Evolutionary conservation across 2,329 filamentous ascomycete genomes (phyloP).

Genomic region (Fusarium dimerum): DNA sequence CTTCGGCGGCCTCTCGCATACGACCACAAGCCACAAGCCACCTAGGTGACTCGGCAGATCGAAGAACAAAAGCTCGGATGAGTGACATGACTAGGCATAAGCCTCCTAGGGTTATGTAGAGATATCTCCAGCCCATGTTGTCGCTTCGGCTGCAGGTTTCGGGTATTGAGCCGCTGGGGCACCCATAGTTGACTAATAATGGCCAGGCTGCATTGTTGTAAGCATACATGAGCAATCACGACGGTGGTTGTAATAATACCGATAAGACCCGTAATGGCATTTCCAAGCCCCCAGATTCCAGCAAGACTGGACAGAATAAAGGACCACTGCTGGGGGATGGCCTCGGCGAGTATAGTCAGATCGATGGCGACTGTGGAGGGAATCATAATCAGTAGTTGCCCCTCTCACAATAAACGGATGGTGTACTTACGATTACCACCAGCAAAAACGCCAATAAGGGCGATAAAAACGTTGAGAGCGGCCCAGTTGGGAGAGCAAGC

Average conservation of each 20-base stretch:
- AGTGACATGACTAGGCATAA: conserved; percentile 40
- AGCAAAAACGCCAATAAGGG: conserved; percentile 15
- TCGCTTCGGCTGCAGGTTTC: conserved; percentile 35
- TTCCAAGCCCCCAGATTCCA: conserved; percentile 19
- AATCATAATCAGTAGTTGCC: neutral
- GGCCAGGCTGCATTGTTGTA: conserved; percentile 17
- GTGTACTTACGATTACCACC: conserved; percentile 20
- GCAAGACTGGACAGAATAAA: conserved; percentile 19
- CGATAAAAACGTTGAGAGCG: conserved; percentile 15
- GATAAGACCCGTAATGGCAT: conserved; percentile 17
- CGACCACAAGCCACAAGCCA: conserved; percentile 42
- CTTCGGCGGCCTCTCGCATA: conserved; percentile 44
- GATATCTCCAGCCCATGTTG: conserved; percentile 48
- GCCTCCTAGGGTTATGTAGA: conserved; percentile 41
- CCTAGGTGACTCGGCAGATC: conserved; percentile 43
- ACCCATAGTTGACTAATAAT: conserved; percentile 20
- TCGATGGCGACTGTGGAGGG: conserved; percentile 17
- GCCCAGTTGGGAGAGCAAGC: conserved; percentile 19
- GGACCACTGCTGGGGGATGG: conserved; percentile 15
- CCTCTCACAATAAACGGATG: too few relatives aligned
- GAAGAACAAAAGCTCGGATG: conserved; percentile 42
- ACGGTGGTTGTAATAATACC: conserved; percentile 3
- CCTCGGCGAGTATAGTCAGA: conserved; percentile 20
- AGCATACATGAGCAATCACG: too few relatives aligned
- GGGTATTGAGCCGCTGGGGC: conserved; percentile 13